Evolutionary conservation across 176 grass and related monocot species (phyloP).

Genomic region (Luzula sylvatica): DNA sequence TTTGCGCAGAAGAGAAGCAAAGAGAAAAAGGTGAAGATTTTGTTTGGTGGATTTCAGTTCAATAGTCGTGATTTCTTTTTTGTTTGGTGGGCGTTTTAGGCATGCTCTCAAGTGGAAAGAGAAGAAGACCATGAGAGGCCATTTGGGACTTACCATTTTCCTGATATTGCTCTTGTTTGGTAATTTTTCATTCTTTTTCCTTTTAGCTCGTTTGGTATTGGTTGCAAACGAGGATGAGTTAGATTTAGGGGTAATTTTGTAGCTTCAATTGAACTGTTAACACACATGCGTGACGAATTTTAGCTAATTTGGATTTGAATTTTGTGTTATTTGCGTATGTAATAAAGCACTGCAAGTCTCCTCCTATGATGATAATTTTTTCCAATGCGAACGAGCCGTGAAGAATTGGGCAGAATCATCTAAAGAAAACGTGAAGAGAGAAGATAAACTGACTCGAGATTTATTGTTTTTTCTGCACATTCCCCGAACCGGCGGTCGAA

Average conservation of each 20-base stretch:
- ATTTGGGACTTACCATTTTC: neutral
- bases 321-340: neutral
- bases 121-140: neutral
- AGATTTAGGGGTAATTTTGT: neutral
- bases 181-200: neutral
- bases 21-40: no score
- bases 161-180: slow-evolving; percentile 12
- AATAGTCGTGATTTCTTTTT: no score
- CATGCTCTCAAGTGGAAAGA: neutral
- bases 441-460: slow-evolving; percentile 58
- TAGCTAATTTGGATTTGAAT: neutral
- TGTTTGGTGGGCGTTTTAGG: neutral
- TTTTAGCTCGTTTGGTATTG: neutral
- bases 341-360: slow-evolving; percentile 6
- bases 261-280: neutral
- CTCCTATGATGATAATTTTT: slow-evolving; percentile 27
- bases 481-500: slow-evolving; percentile 80
- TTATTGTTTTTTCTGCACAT: slow-evolving; percentile 94
- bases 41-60: no score
- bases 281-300: neutral
- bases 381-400: slow-evolving; percentile 51
- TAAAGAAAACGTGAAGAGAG: slow-evolving; percentile 18
- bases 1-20: no score
- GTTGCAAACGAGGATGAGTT: neutral
- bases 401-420: slow-evolving; percentile 50